Evolutionary conservation across 2,329 filamentous ascomycete species (phyloP), one percentile per base, ranked within the genome.

Genomic region (Penicillium glabrum): DNA sequence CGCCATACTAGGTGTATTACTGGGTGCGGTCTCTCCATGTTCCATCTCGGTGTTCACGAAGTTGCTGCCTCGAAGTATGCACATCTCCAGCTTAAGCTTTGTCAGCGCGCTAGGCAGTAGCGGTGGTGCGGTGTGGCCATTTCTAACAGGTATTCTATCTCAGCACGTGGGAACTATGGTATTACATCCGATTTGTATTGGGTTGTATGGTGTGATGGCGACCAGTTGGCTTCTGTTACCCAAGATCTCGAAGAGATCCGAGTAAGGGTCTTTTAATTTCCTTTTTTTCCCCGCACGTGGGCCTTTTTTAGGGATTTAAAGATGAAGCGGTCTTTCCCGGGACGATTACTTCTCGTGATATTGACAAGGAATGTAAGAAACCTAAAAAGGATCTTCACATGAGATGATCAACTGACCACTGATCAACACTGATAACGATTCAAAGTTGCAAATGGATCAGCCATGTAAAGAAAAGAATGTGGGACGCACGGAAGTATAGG

Each of bases 21-120:
- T 96, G 0, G 91, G 91, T 0, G 90, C 91, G 0, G 82, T 96
- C 5, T 96, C 92, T 67, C 90, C 91, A 0, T 92, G 89, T 68
- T 84, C 87, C 27, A 66, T 3, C 82, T 84, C 41, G 80, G 85
- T 26, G 76, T 88, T 57, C 82, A 87, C 78, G 84, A 85, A 14
- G 80, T 86, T 65, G 68, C 64, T 78, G 27, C 72, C 73, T 19
- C 65, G 67, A 35, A 67, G 64, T 46, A 69, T 78, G 54, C 76
- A 78, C 57, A 74, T 74, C 45, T 72, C 72, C 33, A 72, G 70
- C 56, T 50, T 79, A 54, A 69, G 73, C 26, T 69, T 76, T 47
- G 68, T 76, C 54, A 72, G 70, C 52, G 73, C 73, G 5, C 67
- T 77, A 67, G 76, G 77, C 9, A 77, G 74, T 51, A 74, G 70